phyloP scores from a whole-genome alignment of 2,329 filamentous ascomycete species.

The Pseudogymnoascus sp. region DNA sequence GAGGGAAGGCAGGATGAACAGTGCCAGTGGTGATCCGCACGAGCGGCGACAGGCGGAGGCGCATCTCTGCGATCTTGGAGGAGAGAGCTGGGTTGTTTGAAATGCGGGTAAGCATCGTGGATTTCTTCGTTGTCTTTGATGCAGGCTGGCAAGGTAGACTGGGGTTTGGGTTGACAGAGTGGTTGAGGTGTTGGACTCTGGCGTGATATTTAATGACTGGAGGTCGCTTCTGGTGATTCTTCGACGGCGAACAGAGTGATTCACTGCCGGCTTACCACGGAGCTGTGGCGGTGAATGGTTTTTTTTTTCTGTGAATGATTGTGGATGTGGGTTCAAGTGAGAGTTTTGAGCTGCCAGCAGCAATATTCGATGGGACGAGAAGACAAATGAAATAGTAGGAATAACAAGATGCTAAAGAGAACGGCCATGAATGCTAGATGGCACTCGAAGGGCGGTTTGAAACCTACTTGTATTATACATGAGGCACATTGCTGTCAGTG shows the following conservation, averaged over 20 bases:
- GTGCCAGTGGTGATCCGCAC: constrained; percentile 53
- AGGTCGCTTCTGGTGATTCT: neutral
- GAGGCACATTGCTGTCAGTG: neutral
- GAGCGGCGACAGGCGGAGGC: constrained; percentile 57
- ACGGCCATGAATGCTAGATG: neutral
- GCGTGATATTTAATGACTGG: neutral
- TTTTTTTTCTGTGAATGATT: neutral
- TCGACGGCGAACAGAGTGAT: neutral
- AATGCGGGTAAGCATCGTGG: neutral
- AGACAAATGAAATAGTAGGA: neutral
- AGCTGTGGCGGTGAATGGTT: neutral
- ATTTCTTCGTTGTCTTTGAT: neutral
- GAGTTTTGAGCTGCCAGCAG: neutral
- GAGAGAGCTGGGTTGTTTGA: constrained; percentile 44
- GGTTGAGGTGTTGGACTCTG: neutral
- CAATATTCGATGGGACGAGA: neutral
- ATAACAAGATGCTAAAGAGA: neutral
- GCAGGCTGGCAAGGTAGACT: neutral
- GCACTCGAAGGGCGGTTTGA: neutral
- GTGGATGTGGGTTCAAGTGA: neutral
- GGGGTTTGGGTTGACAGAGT: neutral
- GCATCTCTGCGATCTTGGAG: constrained; percentile 57
- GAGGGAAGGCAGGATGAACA: constrained; percentile 58
- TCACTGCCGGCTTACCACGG: neutral
- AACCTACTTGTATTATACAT: constrained; percentile 4